Base-by-base conservation (phyloP, 192 early-diverging fungal species). In the Umbelopsis sp. region DNA sequence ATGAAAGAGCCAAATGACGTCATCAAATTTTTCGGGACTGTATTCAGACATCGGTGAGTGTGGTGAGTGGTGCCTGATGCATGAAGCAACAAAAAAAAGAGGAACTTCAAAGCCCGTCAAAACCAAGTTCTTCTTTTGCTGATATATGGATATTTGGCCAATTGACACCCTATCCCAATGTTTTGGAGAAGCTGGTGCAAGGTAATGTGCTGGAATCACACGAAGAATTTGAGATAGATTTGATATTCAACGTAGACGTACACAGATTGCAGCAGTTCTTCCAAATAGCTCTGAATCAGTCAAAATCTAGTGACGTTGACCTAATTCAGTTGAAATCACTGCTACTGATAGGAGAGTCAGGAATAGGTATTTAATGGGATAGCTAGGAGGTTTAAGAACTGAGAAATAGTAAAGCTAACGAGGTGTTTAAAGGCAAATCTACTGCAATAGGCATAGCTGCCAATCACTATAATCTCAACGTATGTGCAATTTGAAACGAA, bases 151-250 rank as follows among this genome's bases (percentile, higher is more conserved):
- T 2, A 34, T 12, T 12, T 62, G 56, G 56, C 26, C 56, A 2
- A 29, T 34, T 34, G 5, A n/a, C 11, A 62, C 4, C 7, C 26
- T 62, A 16, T 8, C 17, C 3, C 3, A 14, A 41, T 74, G 73
- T 31, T 74, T 62, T 52, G 73, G 73, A 50, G 68, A 74, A 20
- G 68, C 69, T 45, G 73, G 73, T 29, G 73, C 22, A 38, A 62
- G 73, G 73, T 75, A 41, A n/a, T 12, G 45, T 66, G 22, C 20
- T 34, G 14, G 26, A n/a, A n/a, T 1, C 21, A 32, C 31, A 22
- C 6, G 12, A 14, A 51, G 6, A n/a, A 11, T 43, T 36, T 34
- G 17, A 41, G 1, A 3, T 10, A 66, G 2, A 49, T n/a, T 34
- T 7, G 34, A 43, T 16, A 7, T 20, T n/a, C 34, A 34, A 66